Conservation (phyloP, 768 basidiomycete species). For the Kwoniella sp. region DNA sequence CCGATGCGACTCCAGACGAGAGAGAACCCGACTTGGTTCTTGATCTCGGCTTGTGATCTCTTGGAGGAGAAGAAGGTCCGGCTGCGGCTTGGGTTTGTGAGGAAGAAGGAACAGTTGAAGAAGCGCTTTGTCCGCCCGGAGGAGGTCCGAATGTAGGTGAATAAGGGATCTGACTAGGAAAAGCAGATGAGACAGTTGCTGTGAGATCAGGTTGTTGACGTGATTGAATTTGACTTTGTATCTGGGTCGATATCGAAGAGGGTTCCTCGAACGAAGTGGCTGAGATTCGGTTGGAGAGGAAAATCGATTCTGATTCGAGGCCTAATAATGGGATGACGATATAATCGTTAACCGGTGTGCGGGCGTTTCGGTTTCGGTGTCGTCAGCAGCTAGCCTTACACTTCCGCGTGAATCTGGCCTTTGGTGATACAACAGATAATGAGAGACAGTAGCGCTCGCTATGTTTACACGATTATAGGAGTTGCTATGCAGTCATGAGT, state of each 20-base stretch:
- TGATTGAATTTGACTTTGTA: background rate
- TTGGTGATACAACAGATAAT: too few species aligned
- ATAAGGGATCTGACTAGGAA: conserved; percentile 3
- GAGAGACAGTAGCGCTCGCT: too few species aligned
- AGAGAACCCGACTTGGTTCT: conserved; percentile 8
- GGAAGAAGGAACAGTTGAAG: conserved; percentile 5
- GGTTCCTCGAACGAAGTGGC: conserved; percentile 20
- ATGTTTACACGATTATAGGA: too few species aligned
- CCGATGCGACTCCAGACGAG: background rate
- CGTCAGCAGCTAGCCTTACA: too few species aligned
- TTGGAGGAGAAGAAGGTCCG: background rate
- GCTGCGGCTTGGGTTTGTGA: background rate
- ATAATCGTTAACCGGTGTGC: too few species aligned
- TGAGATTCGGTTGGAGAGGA: conserved; percentile 36
- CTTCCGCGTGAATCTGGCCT: too few species aligned
- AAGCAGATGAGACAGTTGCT: background rate
- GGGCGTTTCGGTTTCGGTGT: too few species aligned
- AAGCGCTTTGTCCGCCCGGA: conserved; percentile 1
- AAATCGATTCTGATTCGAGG: conserved; percentile 35
- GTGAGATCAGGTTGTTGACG: background rate
- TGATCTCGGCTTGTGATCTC: background rate
- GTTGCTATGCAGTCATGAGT: too few species aligned
- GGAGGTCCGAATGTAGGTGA: conserved; percentile 13
- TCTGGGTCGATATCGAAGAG: background rate
- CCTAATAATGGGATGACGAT: conserved; percentile 25